Percentiles rank a stretch among this genome's conserved stretches.
These are phyloP conservation scores for Phaffomyces thermotolerans DNA, from an alignment of 805 yeast genomes.

Conservation along the genomic window DNA sequence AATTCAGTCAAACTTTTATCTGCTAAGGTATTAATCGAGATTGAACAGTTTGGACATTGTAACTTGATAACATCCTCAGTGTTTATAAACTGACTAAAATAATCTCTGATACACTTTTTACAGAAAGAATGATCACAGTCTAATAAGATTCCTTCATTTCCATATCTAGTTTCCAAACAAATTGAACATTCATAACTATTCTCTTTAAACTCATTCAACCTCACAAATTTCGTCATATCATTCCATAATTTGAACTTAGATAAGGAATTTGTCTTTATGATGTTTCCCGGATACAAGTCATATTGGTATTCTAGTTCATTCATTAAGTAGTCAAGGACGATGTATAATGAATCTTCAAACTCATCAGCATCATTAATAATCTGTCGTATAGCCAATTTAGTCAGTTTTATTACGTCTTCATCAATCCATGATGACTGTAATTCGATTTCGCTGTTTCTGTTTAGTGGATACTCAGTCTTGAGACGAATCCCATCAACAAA, in stretches of 20 bases:
- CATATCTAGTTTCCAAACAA: conserved; percentile 45
- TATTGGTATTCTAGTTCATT: conserved; percentile 13
- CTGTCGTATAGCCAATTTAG: no score
- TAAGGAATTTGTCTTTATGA: conserved; percentile 3
- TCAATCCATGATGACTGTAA: background rate
- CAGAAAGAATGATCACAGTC: conserved; percentile 48
- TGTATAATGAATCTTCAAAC: conserved; percentile 29
- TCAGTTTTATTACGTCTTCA: background rate
- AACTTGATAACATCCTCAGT: conserved; percentile 44
- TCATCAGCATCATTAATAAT: background rate
- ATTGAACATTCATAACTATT: conserved; percentile 46
- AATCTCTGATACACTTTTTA: conserved; percentile 35
- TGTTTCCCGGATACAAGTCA: conserved; percentile 10
- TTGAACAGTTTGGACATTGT: conserved; percentile 49
- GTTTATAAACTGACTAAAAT: conserved; percentile 33
- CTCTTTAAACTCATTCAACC: conserved; percentile 24
- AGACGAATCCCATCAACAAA: no score
- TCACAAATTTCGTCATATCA: conserved; percentile 20
- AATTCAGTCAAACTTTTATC: conserved; percentile 25
- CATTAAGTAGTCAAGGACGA: conserved; percentile 35
- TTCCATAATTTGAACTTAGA: conserved; percentile 7
- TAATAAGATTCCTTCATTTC: conserved; percentile 29
- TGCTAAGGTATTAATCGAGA: conserved; percentile 15
- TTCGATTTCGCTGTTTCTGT: background rate
- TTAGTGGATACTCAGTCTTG: no score